Percentiles rank a stretch among this genome's conserved stretches.
These are phyloP conservation scores for Exutisphaerella laricina DNA, from an alignment of 2,329 filamentous ascomycete genomes.

Conservation along the genomic window DNA sequence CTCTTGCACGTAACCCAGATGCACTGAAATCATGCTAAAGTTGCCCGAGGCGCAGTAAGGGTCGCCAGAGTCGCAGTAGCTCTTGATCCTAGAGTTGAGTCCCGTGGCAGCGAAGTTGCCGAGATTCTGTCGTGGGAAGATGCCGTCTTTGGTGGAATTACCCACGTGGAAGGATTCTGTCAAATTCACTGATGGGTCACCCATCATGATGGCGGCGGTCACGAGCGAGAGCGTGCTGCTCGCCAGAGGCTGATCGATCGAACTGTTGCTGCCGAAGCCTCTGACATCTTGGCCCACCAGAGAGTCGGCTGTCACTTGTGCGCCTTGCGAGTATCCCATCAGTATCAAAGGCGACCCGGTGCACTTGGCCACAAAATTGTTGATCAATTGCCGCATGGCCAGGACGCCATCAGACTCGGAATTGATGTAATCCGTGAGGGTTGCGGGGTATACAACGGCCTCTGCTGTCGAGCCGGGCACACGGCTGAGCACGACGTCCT, in stretches of 20 bases:
- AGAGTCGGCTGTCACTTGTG: constrained; percentile 17
- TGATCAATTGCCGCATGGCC: constrained; percentile 12
- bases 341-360: constrained; percentile 13
- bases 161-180: constrained; percentile 18
- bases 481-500: constrained; percentile 12
- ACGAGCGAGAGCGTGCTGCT: constrained; percentile 8
- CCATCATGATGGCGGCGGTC: constrained; percentile 17
- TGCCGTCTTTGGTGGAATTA: constrained; percentile 17
- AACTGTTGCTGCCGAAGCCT: constrained; percentile 13
- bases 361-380: constrained; percentile 15
- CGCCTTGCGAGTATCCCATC: constrained; percentile 25
- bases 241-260: constrained; percentile 10
- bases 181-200: constrained; percentile 15
- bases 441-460: constrained; percentile 18
- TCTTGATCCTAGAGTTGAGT: constrained; percentile 7
- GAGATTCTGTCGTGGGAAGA: constrained; percentile 15
- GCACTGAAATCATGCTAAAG: constrained; percentile 12
- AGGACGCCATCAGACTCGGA: constrained; percentile 18
- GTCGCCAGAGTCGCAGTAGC: constrained; percentile 19
- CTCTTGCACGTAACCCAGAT: constrained; percentile 16
- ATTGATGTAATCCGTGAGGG: constrained; percentile 16
- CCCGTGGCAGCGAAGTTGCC: constrained; percentile 9
- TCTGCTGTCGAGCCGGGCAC: constrained; percentile 15
- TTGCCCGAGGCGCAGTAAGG: constrained; percentile 16
- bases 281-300: constrained; percentile 16